These are phyloP conservation scores for Globisporangium carolinianum DNA, from an alignment of 352 stramenopile genomes.

Conservation along the genomic window DNA sequence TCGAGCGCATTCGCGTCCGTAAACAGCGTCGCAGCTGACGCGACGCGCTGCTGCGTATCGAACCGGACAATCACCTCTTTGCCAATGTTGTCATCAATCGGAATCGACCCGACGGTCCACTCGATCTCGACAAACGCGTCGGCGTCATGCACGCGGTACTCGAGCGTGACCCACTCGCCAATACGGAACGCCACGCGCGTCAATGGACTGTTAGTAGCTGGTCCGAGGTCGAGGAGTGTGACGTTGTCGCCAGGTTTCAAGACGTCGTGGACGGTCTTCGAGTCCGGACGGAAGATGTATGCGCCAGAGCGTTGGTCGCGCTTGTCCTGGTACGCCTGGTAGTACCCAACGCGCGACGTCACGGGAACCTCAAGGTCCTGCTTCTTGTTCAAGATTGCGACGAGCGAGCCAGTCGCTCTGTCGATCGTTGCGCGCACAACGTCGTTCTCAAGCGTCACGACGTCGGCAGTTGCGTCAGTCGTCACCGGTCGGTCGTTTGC, in stretches of 20 bases:
- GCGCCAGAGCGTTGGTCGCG: constrained; percentile 88
- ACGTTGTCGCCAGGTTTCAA: constrained; percentile 19
- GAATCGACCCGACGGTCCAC: constrained; percentile 85
- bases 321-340: constrained; percentile 44
- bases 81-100: constrained; percentile 74
- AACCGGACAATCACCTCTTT: constrained; percentile 96
- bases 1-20: constrained; percentile 96
- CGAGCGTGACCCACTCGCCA: constrained; percentile 87
- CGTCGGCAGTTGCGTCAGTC: constrained; percentile 10
- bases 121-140: constrained; percentile 92
- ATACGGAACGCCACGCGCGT: constrained; percentile 67
- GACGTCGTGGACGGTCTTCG: constrained; percentile 49
- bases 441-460: constrained; percentile 55
- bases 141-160: constrained; percentile 83
- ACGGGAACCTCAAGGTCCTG: constrained; percentile 56
- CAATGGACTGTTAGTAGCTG: constrained; percentile 9
- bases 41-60: constrained; percentile 45
- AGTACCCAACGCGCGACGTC: constrained; percentile 47
- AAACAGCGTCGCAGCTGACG: constrained; percentile 62
- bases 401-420: constrained; percentile 40
- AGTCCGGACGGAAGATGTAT: constrained; percentile 95
- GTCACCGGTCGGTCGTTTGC: background rate
- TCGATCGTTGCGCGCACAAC: constrained; percentile 47
- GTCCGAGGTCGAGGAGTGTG: constrained; percentile 31
- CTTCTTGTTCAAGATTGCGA: constrained; percentile 65